Conservation (phyloP, 2,329 filamentous ascomycete genomes). For the Stachybotrys elegans region DNA sequence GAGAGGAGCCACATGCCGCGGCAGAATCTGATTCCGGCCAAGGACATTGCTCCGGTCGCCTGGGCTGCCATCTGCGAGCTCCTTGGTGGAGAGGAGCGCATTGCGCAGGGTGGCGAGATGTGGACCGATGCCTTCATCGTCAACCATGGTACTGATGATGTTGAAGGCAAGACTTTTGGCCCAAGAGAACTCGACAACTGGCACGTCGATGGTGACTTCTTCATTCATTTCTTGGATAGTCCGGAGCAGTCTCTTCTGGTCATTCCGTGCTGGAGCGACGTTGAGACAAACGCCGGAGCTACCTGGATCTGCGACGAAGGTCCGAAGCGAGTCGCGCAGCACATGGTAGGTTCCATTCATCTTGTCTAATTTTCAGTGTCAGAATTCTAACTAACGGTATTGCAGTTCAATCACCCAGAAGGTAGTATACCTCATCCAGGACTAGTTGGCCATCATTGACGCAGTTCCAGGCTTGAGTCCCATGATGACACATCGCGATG, state of each 20-base stretch:
- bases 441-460: no score
- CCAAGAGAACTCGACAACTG: slow-evolving; percentile 51
- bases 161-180: slow-evolving; percentile 40
- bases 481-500: slow-evolving; percentile 52
- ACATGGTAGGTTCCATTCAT: not conserved
- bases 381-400: slow-evolving; percentile 44
- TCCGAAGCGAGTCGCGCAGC: not conserved
- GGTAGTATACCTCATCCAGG: no score
- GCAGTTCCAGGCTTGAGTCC: slow-evolving; percentile 43
- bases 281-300: not conserved
- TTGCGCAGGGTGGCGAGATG: slow-evolving; percentile 39
- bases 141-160: slow-evolving; percentile 55
- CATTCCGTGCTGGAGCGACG: slow-evolving; percentile 38
- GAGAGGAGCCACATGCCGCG: slow-evolving; percentile 60
- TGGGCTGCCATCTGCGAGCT: slow-evolving; percentile 66
- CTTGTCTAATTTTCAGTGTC: not conserved
- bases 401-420: slow-evolving; percentile 56
- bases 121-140: slow-evolving; percentile 68
- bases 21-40: slow-evolving; percentile 47
- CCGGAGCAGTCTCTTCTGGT: slow-evolving; percentile 64
- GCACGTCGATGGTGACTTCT: slow-evolving; percentile 70
- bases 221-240: slow-evolving; percentile 65
- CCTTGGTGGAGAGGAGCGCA: slow-evolving; percentile 55
- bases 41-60: slow-evolving; percentile 56
- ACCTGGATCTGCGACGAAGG: slow-evolving; percentile 1